Base-by-base conservation (phyloP, 164 flowering plant genomes). In the Houttuynia cordata region DNA sequence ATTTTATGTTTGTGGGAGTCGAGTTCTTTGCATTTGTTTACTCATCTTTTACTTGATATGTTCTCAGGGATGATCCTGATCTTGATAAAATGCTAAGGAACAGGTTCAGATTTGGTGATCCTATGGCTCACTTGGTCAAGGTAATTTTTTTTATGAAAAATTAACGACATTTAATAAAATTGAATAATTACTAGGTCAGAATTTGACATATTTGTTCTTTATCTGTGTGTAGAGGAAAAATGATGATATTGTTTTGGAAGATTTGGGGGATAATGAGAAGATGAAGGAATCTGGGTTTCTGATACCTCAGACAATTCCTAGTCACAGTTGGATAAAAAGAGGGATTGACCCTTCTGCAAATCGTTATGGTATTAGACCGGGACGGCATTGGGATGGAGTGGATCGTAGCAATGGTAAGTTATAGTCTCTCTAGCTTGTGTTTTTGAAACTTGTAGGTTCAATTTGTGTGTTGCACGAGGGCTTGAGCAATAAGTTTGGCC, bases 321-420 rank as follows among this genome's bases (percentile, higher is more conserved):
- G 62, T 56, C 98, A 93, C 66, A 90, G 98, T 77, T 93, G 98
- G 98, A 62, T 90, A 37, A 84, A 70, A 67, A 76, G 94, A 74
- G 83, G 94, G 62, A 61, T 86, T 14, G 92, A 86, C 61, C 82
- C 91, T 40, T 75, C 91, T 62, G 84, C 80, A 14, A 93, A 93
- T 64, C 85, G 97, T 21, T 90, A 90, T 70, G 92, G 92, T 24
- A 83, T 85, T 59, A 77, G 68, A 62, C 91, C 88, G 8, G 91
- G 91, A 49, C 68, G 89, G 66, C 98, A 93, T 53, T 90, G 98
- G 98, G 98, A 93, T 78, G 98, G 98, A 5, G 92, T 93, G 24
- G 96, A 90, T 59, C 92, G 97, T 1, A 93, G 98, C 62, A 93
- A 57, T 60, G 98, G 98, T 92, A 41, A 41, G 79, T 74, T 56